Evolutionary conservation across 306 rosid species (phyloP).

Genomic region (Alnus glutinosa): DNA sequence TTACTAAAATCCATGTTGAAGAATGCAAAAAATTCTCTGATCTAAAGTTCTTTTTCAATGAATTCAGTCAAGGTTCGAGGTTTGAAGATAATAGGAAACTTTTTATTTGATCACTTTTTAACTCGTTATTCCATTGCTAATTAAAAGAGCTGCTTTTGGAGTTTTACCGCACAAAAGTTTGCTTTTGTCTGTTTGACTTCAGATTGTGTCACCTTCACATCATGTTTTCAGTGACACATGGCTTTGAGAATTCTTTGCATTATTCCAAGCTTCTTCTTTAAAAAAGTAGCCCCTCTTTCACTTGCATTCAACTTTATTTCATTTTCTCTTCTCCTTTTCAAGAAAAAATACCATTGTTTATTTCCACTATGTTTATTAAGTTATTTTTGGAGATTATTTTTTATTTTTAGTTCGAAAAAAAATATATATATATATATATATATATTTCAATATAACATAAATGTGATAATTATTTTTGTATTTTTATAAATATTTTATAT

Average conservation of each 20-base stretch:
- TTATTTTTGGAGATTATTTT: no score
- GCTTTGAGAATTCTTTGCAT: constrained; percentile 25
- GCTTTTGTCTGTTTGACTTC: constrained; percentile 23
- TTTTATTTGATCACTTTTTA: constrained; percentile 16
- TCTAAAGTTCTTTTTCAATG: neutral
- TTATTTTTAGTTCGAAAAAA: no score
- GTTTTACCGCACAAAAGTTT: no score
- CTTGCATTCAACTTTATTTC: constrained; percentile 37
- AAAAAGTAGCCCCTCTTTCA: constrained; percentile 31
- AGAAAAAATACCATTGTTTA: no score
- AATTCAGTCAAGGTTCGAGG: constrained; percentile 1
- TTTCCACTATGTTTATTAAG: no score
- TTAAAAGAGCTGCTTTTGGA: no score
- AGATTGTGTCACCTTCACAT: constrained; percentile 29
- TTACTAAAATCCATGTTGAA: neutral
- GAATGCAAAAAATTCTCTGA: neutral
- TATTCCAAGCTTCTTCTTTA: constrained; percentile 43
- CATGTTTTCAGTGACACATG: constrained; percentile 16
- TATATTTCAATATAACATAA: no score
- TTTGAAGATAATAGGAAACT: constrained; percentile 4
- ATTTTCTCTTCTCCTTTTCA: constrained; percentile 26
- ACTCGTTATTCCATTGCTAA: constrained; percentile 23
- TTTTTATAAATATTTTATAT: no score
- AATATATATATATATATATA: no score
- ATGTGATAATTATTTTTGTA: no score